Base-by-base conservation (phyloP, 2,329 filamentous ascomycete species). In the Parastagonospora nodorum region DNA sequence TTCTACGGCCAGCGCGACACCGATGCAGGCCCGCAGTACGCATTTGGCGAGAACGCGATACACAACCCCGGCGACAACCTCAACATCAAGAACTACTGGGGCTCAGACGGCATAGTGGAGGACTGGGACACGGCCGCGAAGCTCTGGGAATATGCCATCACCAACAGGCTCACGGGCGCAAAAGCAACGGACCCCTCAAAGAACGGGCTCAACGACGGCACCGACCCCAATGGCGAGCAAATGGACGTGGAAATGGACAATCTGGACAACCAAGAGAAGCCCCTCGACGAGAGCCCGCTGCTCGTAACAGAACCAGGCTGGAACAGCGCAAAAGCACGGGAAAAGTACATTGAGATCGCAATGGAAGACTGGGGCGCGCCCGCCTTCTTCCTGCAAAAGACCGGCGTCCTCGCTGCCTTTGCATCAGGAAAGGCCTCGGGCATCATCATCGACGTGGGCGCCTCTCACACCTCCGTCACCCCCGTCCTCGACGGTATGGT, bases 311-410 rank as follows among this genome's bases (percentile, higher is more conserved):
- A 99, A 76, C 89, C 92, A 11, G 89, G 90, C 9, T 97, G 93
- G 92, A 97, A 96, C 75, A 83, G 86, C 24, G 76, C 84, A 37
- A 97, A 97, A 78, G 85, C 89, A 53, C 84, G 95, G 53, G 94
- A 99, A 78, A 96, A 94, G 83, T 88, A 88, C 35, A 93, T 97
- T 66, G 94, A 99, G 78, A 86, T 97, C 57, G 92, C 91, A 52
- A 97, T 99, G 88, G 94, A 99, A 80, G 90, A 86, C 69, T 99
- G 94, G 92, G 92, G 91, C 27, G 89, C 88, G 48, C 94, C 94
- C 14, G 94, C 94, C 5, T 97, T 97, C 75, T 99, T 93, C 83
- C 80, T 97, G 54, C 90, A 90, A 57, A 87, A 90, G 68, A 95
- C 87, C 45, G 92, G 93, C 24, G 92, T 97, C 37, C 83, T 97